Conservation (phyloP, 306 rosid species). For the Citrullus amarus region DNA sequence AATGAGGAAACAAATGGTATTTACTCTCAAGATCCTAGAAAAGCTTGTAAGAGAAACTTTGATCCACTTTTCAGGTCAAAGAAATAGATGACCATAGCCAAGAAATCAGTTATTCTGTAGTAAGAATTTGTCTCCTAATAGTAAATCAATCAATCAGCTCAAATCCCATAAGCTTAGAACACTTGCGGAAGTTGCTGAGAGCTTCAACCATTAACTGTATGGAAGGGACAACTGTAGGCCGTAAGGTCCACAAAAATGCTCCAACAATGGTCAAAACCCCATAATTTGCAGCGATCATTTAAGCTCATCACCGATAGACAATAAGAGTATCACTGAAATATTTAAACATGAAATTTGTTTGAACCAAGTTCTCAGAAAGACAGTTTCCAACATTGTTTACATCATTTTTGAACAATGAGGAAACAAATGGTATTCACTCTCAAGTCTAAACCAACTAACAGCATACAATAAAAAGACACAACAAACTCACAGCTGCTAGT, state of each 20-base stretch:
- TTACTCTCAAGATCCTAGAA: background rate
- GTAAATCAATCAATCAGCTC: background rate
- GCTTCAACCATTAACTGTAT: too few species aligned
- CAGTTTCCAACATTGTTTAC: background rate
- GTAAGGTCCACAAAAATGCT: background rate
- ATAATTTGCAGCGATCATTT: background rate
- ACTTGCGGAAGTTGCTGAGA: too few species aligned
- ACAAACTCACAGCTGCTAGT: background rate
- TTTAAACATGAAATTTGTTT: too few species aligned
- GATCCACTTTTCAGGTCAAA: too few species aligned
- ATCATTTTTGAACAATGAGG: background rate
- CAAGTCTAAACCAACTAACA: background rate
- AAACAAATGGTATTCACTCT: background rate
- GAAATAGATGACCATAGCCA: too few species aligned
- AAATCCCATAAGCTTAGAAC: background rate
- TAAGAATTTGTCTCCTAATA: background rate
- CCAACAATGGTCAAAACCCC: background rate
- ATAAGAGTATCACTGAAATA: background rate
- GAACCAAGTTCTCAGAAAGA: too few species aligned
- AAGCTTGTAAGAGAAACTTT: too few species aligned
- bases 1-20: background rate
- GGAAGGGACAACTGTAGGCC: too few species aligned
- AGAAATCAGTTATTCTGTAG: too few species aligned
- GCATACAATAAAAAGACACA: background rate
- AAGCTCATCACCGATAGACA: background rate